phyloP scores from a whole-genome alignment of 2,329 filamentous ascomycete genomes.

The Ophiostoma quercus region DNA sequence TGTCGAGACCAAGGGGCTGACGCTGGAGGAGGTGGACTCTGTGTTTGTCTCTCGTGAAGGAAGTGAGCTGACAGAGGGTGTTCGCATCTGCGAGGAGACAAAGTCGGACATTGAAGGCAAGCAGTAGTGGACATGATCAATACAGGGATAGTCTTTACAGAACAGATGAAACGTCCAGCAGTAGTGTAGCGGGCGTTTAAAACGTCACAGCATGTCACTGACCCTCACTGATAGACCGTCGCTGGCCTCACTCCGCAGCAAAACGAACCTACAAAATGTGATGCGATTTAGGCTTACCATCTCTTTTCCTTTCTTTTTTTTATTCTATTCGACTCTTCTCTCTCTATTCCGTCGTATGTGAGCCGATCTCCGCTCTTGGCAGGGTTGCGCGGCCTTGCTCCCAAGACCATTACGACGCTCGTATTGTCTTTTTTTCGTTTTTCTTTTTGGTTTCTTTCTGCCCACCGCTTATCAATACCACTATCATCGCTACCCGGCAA shows the following conservation, averaged over 20 bases:
- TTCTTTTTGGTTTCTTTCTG: background rate
- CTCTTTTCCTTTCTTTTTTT: background rate
- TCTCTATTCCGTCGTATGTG: background rate
- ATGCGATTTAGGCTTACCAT: background rate
- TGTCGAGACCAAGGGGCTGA: background rate
- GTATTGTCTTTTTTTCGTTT: background rate
- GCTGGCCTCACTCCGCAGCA: too few relatives aligned
- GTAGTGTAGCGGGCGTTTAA: background rate
- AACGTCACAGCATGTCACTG: background rate
- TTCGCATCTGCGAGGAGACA: background rate
- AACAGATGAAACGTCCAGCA: background rate
- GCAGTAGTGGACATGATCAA: background rate
- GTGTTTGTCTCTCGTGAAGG: background rate
- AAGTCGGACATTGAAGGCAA: background rate
- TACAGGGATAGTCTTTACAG: background rate
- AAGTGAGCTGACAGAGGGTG: background rate
- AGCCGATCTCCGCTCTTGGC: background rate
- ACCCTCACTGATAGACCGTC: too few relatives aligned
- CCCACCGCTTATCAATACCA: background rate
- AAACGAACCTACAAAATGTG: background rate
- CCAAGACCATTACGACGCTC: conserved; percentile 4
- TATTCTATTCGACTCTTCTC: background rate
- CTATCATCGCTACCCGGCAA: background rate
- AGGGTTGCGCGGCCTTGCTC: conserved; percentile 5
- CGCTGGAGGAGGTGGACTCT: background rate